Conservation (phyloP, 495 filamentous ascomycete species). For the Tuber microsphaerosporum region DNA sequence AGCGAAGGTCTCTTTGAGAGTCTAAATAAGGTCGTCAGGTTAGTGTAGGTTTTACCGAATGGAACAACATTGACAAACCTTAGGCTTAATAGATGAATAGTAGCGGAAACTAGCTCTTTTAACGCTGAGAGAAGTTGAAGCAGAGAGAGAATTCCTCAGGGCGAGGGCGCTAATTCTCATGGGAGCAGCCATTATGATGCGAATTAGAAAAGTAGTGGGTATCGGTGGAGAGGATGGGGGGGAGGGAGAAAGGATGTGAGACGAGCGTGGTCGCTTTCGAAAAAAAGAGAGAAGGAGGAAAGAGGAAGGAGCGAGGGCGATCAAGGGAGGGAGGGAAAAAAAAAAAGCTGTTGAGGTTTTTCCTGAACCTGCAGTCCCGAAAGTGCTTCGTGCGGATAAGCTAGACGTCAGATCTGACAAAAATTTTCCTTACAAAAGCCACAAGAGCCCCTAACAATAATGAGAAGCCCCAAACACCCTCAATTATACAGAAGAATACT, state of each 20-base stretch:
- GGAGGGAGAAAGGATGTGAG: constrained; percentile 36
- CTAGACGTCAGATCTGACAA: constrained; percentile 5
- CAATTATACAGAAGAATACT: constrained; percentile 8
- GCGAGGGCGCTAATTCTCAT: constrained; percentile 67
- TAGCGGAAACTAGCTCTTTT: constrained; percentile 69
- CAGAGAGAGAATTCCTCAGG: constrained; percentile 63
- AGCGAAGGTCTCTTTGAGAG: constrained; percentile 96
- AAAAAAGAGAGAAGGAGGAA: background rate
- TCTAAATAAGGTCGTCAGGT: constrained; percentile 49
- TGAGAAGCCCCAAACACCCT: background rate
- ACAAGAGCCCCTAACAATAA: background rate
- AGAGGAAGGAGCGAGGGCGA: constrained; percentile 30
- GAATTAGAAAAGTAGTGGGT: constrained; percentile 17
- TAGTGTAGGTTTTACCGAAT: constrained; percentile 9
- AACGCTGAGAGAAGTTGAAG: constrained; percentile 56
- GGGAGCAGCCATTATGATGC: constrained; percentile 64
- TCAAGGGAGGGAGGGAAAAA: constrained; percentile 41
- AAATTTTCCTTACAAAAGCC: background rate
- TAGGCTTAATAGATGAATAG: constrained; percentile 80
- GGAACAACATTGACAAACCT: constrained; percentile 51
- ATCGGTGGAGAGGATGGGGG: constrained; percentile 43
- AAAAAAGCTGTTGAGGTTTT: constrained; percentile 42
- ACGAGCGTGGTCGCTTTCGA: constrained; percentile 12
- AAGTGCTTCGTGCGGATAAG: constrained; percentile 22
- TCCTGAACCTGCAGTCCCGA: constrained; percentile 30